phyloP scores from a whole-genome alignment of 768 basidiomycete species.

The Lactarius pseudohatsudake region DNA sequence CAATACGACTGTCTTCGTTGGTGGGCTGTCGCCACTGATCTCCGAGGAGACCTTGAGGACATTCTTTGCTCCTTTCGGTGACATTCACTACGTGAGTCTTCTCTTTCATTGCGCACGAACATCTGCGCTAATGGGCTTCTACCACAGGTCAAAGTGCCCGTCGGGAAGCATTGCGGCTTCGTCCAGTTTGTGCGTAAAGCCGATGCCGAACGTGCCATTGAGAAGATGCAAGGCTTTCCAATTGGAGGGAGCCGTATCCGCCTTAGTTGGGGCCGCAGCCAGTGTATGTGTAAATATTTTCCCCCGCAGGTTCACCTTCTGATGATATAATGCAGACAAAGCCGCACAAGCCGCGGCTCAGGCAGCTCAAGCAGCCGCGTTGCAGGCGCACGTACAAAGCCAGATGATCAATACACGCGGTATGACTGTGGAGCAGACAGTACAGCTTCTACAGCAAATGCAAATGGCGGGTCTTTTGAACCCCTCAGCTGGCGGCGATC shows the following conservation, averaged over 20 bases:
- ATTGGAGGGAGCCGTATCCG: conserved; percentile 90
- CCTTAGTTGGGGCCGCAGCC: conserved; percentile 90
- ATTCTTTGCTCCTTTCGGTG: conserved; percentile 90
- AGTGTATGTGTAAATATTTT: conserved; percentile 57
- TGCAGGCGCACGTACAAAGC: conserved; percentile 48
- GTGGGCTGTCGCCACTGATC: conserved; percentile 84
- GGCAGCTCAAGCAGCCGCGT: conserved; percentile 62
- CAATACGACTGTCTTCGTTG: conserved; percentile 95
- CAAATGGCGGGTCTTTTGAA: conserved; percentile 43
- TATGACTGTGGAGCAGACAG: conserved; percentile 63
- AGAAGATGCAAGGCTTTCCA: conserved; percentile 96
- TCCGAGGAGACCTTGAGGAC: conserved; percentile 89
- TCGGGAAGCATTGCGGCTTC: conserved; percentile 93
- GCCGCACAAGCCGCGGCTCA: conserved; percentile 89
- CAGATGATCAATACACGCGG: conserved; percentile 29
- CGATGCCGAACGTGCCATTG: conserved; percentile 90
- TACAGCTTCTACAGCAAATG: conserved; percentile 60
- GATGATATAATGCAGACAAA: conserved; percentile 56
- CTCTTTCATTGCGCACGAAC: conserved; percentile 15
- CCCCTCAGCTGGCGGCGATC: conserved; percentile 27
- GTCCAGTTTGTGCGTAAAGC: conserved; percentile 92
- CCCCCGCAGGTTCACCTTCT: conserved; percentile 1
- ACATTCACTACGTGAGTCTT: conserved; percentile 80
- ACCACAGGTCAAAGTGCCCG: conserved; percentile 88
- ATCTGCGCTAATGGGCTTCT: conserved; percentile 21